Evolutionary conservation across 495 filamentous ascomycete species (phyloP).

Genomic region (Aspergillus leporis): DNA sequence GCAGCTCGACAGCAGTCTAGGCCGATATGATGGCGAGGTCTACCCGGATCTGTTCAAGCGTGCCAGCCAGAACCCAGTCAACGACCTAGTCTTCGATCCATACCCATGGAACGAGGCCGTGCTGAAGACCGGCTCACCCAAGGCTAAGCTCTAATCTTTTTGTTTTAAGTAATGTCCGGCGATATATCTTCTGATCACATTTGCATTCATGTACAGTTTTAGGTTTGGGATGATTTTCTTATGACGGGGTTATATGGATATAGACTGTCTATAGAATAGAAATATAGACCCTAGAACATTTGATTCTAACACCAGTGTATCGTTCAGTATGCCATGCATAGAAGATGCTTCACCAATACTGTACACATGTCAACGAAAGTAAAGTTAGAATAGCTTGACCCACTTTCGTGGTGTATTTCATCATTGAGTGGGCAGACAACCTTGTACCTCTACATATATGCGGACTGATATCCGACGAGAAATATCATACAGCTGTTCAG

Average conservation of each 20-base stretch:
- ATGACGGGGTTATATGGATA: conserved; percentile 7
- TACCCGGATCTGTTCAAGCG: conserved; percentile 69
- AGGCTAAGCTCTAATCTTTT: conserved; percentile 41
- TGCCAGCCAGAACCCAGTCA: conserved; percentile 67
- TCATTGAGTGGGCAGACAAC: too few species aligned
- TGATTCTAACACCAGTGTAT: not conserved
- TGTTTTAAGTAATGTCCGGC: not conserved
- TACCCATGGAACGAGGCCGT: conserved; percentile 62
- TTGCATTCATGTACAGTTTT: conserved; percentile 6
- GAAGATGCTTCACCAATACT: too few species aligned
- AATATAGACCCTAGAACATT: conserved; percentile 1
- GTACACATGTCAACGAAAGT: too few species aligned
- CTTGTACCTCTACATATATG: too few species aligned
- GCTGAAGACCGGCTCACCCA: conserved; percentile 50
- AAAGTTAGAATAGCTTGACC: too few species aligned
- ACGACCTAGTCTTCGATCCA: conserved; percentile 64
- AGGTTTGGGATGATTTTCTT: not conserved
- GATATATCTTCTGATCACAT: not conserved
- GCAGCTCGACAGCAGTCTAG: conserved; percentile 65
- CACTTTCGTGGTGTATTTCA: too few species aligned
- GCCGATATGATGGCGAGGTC: conserved; percentile 64
- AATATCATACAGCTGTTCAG: too few species aligned
- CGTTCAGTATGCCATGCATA: too few species aligned
- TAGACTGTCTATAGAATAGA: conserved; percentile 13
- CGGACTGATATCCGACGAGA: too few species aligned